Evolutionary conservation across 2,329 filamentous ascomycete species (phyloP).

Genomic region (Juglanconis oblonga): DNA sequence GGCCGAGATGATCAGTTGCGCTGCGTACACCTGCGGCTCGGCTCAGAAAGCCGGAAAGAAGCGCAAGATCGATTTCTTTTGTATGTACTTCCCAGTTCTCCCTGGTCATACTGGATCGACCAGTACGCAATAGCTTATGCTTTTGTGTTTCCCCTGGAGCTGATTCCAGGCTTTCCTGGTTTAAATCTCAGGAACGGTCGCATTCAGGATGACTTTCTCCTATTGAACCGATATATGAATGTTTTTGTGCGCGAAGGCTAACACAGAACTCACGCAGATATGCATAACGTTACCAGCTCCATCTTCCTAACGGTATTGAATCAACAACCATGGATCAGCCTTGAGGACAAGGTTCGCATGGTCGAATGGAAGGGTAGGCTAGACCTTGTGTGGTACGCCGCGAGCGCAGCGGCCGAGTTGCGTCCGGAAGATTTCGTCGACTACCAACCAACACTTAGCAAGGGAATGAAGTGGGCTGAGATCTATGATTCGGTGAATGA

Average conservation of each 20-base stretch:
- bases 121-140: no score
- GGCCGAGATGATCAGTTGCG: slow-evolving; percentile 26
- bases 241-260: no score
- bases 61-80: slow-evolving; percentile 66
- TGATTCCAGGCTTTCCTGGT: no score
- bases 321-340: slow-evolving; percentile 29
- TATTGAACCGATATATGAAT: no score
- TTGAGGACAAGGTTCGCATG: slow-evolving; percentile 49
- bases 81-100: background rate
- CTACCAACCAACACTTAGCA: slow-evolving; percentile 20
- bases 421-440: slow-evolving; percentile 15
- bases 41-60: slow-evolving; percentile 53
- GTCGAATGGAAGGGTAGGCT: slow-evolving; percentile 65
- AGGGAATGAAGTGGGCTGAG: slow-evolving; percentile 24
- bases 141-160: no score
- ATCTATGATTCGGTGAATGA: slow-evolving; percentile 24
- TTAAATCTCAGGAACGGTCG: no score
- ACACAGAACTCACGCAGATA: background rate
- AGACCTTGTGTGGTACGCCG: slow-evolving; percentile 63
- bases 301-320: slow-evolving; percentile 30
- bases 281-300: slow-evolving; percentile 32
- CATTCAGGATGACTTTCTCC: no score
- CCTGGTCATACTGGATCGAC: no score
- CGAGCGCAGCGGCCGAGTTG: slow-evolving; percentile 44
- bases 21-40: slow-evolving; percentile 24